Base-by-base conservation (phyloP, 805 yeast species). In the Yamadazyma endophytica region DNA sequence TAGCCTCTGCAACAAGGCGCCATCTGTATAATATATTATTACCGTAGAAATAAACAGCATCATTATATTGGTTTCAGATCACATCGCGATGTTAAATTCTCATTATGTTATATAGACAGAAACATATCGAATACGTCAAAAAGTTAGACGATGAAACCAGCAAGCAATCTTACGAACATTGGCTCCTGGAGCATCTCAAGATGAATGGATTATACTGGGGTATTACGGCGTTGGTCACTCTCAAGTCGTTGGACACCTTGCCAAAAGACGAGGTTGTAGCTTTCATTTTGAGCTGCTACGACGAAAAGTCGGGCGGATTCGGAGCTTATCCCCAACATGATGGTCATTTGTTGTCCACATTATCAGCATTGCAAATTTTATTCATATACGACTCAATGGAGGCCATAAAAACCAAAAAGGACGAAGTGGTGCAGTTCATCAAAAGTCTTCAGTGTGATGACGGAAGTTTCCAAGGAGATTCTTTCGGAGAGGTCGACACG, bases 191-290 rank as follows among this genome's bases (percentile, higher is more conserved):
- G 49, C 97, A 92, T 54, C 64, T 92, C 29, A 70, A 97, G 19
- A 58, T 92, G 68, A 87, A 85, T 47, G 98, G 97, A 1, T 69
- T 92, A 0, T 92, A 92, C 54, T 92, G 99, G 99, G 97, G 97
- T 0, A 63, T 86, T 3, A 81, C 83, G 12, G 87, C 96, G 0
- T 56, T 89, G 19, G 73, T 73, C 29, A 56, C 82, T 2, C 51
- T 90, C 56, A 66, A 71, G 17, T 63, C 79, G 2, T 57, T 68
- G 20, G 54, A 55, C 17, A 73, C 77, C 0, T 72, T 90, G 35
- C 67, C 78, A n/a, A 64, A 68, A 32, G 58, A 67, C 1, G 84
- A 81, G 5, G 75, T 90, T 9, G 56, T 84, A 2, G 57, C 64
- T n/a, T 92, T 79, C 52, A 84, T 90, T 3, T 33, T 75, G 45